phyloP scores from a whole-genome alignment of 306 rosid genomes.

The Fragaria nilgerrensis region DNA sequence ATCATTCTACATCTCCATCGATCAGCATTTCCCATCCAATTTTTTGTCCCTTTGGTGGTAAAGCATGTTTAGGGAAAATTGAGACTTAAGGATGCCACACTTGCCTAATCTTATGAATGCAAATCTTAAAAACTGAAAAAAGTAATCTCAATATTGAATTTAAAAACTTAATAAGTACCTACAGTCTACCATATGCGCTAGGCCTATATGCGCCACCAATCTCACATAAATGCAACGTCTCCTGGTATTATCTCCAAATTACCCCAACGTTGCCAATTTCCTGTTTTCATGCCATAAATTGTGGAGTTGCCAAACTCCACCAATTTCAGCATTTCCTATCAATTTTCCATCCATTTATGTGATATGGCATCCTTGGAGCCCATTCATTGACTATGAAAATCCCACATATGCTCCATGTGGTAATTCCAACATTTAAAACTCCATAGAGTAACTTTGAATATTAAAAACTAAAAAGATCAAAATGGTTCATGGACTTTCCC shows the following conservation, averaged over 20 bases:
- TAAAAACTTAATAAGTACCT: not conserved
- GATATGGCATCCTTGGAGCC: not conserved
- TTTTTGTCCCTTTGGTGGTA: not conserved
- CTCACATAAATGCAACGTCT: not conserved
- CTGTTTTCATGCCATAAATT: not conserved
- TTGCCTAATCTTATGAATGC: no score
- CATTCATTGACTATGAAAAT: not conserved
- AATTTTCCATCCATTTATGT: not conserved
- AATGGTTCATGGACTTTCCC: not conserved
- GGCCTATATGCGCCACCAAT: not conserved
- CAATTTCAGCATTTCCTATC: not conserved
- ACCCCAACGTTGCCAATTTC: not conserved
- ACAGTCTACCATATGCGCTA: not conserved
- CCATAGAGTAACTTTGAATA: not conserved
- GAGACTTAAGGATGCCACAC: not conserved
- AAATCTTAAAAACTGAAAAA: no score
- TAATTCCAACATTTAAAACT: not conserved
- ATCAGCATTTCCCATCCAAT: not conserved
- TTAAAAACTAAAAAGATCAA: not conserved
- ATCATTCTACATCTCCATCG: not conserved
- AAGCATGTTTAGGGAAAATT: not conserved
- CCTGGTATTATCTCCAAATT: not conserved
- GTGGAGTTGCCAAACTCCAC: not conserved
- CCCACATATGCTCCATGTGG: not conserved
- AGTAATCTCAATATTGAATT: no score